Evolutionary conservation across 208 protist species (phyloP).

Genomic region (Herpetomonas tarakana): DNA sequence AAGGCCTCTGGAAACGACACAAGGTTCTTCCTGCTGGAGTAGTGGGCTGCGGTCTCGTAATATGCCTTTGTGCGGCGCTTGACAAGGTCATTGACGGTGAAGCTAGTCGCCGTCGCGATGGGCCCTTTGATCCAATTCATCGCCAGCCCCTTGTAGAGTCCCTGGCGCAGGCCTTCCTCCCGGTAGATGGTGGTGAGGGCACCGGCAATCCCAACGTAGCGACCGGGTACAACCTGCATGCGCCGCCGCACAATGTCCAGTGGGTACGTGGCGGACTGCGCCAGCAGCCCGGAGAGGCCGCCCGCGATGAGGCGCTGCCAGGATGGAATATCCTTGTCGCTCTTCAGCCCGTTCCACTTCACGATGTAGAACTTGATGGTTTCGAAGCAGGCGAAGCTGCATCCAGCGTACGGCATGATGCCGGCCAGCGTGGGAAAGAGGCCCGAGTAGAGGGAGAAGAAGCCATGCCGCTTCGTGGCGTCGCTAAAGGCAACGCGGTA

Average conservation of each 20-base stretch:
- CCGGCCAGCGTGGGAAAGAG: conserved; percentile 90
- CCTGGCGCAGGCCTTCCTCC: conserved; percentile 74
- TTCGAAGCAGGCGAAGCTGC: conserved; percentile 92
- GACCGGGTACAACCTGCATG: conserved; percentile 85
- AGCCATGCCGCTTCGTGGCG: conserved; percentile 48
- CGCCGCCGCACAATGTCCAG: conserved; percentile 93
- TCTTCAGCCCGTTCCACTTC: conserved; percentile 35
- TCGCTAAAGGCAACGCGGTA: conserved; percentile 69
- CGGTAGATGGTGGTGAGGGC: conserved; percentile 62
- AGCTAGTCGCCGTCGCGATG: conserved; percentile 84
- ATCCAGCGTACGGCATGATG: conserved; percentile 94
- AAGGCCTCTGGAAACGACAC: conserved; percentile 75
- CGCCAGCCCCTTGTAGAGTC: conserved; percentile 87
- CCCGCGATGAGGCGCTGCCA: conserved; percentile 75
- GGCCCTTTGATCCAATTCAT: conserved; percentile 96
- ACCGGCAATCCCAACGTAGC: conserved; percentile 68
- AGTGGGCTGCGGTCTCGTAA: conserved; percentile 48
- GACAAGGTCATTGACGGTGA: conserved; percentile 91
- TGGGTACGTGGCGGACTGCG: conserved; percentile 93
- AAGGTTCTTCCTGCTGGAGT: conserved; percentile 33
- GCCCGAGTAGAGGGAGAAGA: conserved; percentile 76
- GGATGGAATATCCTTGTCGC: conserved; percentile 66
- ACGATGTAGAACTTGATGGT: conserved; percentile 80
- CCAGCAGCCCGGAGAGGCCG: conserved; percentile 83
- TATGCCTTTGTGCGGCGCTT: conserved; percentile 75